phyloP scores from a whole-genome alignment of 2,329 filamentous ascomycete species.

The Talaromyces albobiverticillius region DNA sequence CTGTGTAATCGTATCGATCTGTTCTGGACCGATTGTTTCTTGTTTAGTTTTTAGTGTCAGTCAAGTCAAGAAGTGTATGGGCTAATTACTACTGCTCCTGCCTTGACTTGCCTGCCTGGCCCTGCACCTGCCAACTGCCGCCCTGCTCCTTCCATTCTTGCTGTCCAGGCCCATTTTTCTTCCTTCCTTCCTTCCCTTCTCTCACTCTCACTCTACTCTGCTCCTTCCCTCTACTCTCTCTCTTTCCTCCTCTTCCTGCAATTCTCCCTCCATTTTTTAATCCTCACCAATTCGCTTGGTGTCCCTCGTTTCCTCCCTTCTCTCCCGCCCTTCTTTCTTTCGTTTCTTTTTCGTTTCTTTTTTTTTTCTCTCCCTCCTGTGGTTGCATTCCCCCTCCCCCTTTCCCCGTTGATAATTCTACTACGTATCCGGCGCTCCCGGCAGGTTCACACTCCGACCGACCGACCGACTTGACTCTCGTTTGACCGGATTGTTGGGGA shows the following conservation, averaged over 20 bases:
- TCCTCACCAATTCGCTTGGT: slow-evolving; percentile 18
- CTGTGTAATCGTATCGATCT: no score
- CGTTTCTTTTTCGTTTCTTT: slow-evolving; percentile 20
- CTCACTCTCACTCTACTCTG: slow-evolving; percentile 13
- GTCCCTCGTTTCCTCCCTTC: slow-evolving; percentile 14
- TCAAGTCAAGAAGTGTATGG: background rate
- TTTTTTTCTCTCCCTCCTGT: slow-evolving; percentile 12
- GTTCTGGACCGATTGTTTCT: background rate
- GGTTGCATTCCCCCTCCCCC: slow-evolving; percentile 5
- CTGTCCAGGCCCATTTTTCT: slow-evolving; percentile 15
- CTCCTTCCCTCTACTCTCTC: slow-evolving; percentile 14
- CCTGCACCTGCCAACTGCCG: background rate
- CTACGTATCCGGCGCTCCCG: slow-evolving; percentile 12
- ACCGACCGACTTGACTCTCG: background rate
- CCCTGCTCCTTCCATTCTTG: slow-evolving; percentile 5
- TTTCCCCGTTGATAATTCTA: background rate
- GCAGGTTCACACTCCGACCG: background rate
- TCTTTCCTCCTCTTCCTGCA: slow-evolving; percentile 16
- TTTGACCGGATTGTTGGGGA: background rate
- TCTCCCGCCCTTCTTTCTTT: slow-evolving; percentile 19
- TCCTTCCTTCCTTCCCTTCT: slow-evolving; percentile 10
- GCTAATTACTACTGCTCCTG: background rate
- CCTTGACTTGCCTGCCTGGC: background rate
- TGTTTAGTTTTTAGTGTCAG: background rate
- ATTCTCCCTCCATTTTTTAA: slow-evolving; percentile 11